A percentile compares a stretch with the other conserved stretches of the same genome.
Conservation (phyloP, 371 early-diverging fungal genomes). For the Catenaria anguillulae region DNA sequence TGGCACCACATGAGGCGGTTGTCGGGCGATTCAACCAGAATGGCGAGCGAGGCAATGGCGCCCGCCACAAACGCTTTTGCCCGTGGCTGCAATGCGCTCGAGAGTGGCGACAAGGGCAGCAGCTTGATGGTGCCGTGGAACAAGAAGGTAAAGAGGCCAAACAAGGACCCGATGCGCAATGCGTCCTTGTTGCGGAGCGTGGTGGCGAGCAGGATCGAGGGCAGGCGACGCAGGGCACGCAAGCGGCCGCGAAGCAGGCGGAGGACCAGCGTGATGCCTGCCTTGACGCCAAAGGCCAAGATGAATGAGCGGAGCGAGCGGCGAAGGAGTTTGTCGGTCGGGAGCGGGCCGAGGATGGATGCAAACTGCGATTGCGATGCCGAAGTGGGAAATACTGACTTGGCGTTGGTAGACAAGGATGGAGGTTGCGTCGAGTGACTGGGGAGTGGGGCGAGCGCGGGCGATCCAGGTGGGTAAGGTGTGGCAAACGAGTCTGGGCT, state of each 20-base stretch:
- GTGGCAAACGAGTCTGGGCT: too few species aligned
- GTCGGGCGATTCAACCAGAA: conserved; percentile 20
- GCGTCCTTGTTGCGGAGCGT: neutral
- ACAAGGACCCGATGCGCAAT: neutral
- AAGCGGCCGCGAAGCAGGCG: neutral
- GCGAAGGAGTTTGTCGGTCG: neutral
- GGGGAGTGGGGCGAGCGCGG: too few species aligned
- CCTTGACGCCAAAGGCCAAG: conserved; percentile 4
- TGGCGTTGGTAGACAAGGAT: too few species aligned
- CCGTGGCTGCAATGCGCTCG: neutral
- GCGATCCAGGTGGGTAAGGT: too few species aligned
- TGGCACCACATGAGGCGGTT: conserved; percentile 21
- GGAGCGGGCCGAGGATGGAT: too few species aligned
- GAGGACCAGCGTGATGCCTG: neutral
- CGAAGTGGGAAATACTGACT: too few species aligned
- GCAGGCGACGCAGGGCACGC: neutral
- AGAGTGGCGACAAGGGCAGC: neutral
- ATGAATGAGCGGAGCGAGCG: neutral
- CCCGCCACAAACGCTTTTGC: neutral
- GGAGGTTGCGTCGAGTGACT: too few species aligned
- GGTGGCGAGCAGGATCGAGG: neutral
- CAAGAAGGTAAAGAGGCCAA: neutral
- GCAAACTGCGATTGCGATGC: too few species aligned
- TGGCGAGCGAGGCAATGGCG: conserved; percentile 14
- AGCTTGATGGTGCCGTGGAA: neutral